Percentiles rank a stretch among this genome's conserved stretches.
phyloP scores from a whole-genome alignment of 2,329 filamentous ascomycete species.

The Fusarium sp. region DNA sequence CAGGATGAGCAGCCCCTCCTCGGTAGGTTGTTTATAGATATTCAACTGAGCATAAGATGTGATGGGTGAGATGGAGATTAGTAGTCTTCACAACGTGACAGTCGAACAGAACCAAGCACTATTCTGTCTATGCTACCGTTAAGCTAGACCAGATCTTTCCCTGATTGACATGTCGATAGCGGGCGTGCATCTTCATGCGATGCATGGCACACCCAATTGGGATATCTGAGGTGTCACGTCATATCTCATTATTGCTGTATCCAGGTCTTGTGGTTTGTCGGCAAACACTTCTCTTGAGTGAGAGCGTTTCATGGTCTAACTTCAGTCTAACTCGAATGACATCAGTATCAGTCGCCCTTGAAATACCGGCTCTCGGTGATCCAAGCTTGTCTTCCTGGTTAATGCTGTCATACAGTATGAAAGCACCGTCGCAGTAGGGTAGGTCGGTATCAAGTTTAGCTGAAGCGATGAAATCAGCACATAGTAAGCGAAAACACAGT shows the following conservation, averaged over 20 bases:
- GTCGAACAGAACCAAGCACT: not conserved
- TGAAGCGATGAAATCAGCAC: slow-evolving; percentile 14
- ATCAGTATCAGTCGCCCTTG: not conserved
- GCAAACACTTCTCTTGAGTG: not conserved
- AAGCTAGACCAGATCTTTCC: not conserved
- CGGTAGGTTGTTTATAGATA: not conserved
- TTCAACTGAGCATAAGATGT: not conserved
- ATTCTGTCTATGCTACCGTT: not conserved
- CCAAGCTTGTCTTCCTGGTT: slow-evolving; percentile 1
- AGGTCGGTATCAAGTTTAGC: not conserved
- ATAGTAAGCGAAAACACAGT: slow-evolving; percentile 17
- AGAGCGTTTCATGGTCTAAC: not conserved
- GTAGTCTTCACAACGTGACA: not conserved
- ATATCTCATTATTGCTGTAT: not conserved
- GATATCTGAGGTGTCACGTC: not conserved
- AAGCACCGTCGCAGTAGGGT: not conserved
- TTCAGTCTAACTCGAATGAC: not conserved
- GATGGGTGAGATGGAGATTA: not conserved
- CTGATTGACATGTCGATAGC: not conserved
- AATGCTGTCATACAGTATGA: slow-evolving; percentile 7
- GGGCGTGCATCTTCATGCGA: not conserved
- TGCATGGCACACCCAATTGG: not conserved
- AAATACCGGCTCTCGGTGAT: not conserved
- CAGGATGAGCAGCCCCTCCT: not conserved
- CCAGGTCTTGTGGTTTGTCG: not conserved